phyloP scores from a whole-genome alignment of 345 rosid genomes.

The Noccaea caerulescens region DNA sequence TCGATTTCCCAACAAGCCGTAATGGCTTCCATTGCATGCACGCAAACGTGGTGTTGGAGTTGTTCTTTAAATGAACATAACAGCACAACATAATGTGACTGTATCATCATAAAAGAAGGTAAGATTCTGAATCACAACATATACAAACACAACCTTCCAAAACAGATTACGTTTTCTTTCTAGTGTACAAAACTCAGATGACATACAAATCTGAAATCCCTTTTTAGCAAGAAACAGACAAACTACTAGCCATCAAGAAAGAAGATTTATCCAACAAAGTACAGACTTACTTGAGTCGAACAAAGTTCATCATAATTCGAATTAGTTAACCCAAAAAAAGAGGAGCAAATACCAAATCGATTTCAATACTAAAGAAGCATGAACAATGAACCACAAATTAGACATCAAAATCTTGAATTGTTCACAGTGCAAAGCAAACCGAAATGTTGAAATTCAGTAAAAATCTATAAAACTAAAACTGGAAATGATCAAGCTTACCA shows the following conservation, averaged over 20 bases:
- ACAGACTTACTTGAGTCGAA: not conserved
- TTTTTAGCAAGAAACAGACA: conserved; percentile 16
- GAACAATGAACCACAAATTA: conserved; percentile 4
- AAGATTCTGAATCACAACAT: conserved; percentile 18
- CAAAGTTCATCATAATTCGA: conserved; percentile 5
- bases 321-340: conserved; percentile 5
- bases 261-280: conserved; percentile 10
- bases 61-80: conserved; percentile 83
- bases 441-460: conserved; percentile 12
- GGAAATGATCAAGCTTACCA: conserved; percentile 10
- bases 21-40: conserved; percentile 91
- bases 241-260: conserved; percentile 14
- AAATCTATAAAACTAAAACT: not conserved
- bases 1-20: conserved; percentile 89
- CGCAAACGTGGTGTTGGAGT: conserved; percentile 84
- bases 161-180: conserved; percentile 3
- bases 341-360: not conserved
- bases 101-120: conserved; percentile 41
- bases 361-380: not conserved
- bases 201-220: not conserved
- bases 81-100: conserved; percentile 77
- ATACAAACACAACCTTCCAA: conserved; percentile 30
- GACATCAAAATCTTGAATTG: not conserved
- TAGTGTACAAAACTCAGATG: not conserved
- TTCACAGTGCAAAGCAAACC: not conserved